A percentile compares a stretch with the other conserved stretches of the same genome.
These are phyloP conservation scores for Botrytis sinoallii DNA, from an alignment of 2,329 filamentous ascomycete genomes.

Conservation along the genomic window DNA sequence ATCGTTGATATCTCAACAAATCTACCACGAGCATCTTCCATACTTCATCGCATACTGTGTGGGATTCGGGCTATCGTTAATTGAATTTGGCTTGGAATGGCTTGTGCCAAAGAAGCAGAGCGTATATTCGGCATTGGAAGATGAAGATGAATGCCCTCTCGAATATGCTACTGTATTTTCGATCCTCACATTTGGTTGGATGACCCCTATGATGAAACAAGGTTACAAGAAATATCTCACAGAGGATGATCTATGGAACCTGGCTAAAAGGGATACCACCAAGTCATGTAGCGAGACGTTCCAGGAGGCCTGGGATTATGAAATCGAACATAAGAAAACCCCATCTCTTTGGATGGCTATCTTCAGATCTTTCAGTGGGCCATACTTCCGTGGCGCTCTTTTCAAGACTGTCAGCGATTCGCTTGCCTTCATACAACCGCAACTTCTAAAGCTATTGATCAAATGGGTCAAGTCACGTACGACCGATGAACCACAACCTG, in stretches of 20 bases:
- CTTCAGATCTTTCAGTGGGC: slow-evolving; percentile 78
- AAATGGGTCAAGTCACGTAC: slow-evolving; percentile 77
- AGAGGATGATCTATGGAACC: slow-evolving; percentile 92
- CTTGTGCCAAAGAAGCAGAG: slow-evolving; percentile 67
- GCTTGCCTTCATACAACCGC: slow-evolving; percentile 85
- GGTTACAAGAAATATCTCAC: slow-evolving; percentile 91
- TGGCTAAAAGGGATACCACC: slow-evolving; percentile 78
- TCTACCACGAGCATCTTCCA: slow-evolving; percentile 52
- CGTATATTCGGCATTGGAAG: slow-evolving; percentile 64
- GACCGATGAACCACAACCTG: slow-evolving; percentile 63
- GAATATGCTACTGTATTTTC: slow-evolving; percentile 96
- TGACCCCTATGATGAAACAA: slow-evolving; percentile 96
- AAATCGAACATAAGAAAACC: slow-evolving; percentile 65
- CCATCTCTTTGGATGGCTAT: slow-evolving; percentile 87
- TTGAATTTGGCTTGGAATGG: slow-evolving; percentile 67
- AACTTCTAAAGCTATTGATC: slow-evolving; percentile 82
- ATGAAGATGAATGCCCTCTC: slow-evolving; percentile 65
- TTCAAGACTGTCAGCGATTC: slow-evolving; percentile 90
- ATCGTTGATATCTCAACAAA: slow-evolving; percentile 61
- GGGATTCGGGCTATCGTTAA: slow-evolving; percentile 54
- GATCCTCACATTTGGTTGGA: slow-evolving; percentile 92
- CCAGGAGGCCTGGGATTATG: slow-evolving; percentile 70
- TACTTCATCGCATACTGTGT: slow-evolving; percentile 64
- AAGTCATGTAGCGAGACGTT: slow-evolving; percentile 68
- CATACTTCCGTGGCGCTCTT: slow-evolving; percentile 75